Evolutionary conservation across 148 eudicot species (phyloP), one percentile per base, ranked within the genome.

Genomic region (Heliamphora exappendiculata): DNA sequence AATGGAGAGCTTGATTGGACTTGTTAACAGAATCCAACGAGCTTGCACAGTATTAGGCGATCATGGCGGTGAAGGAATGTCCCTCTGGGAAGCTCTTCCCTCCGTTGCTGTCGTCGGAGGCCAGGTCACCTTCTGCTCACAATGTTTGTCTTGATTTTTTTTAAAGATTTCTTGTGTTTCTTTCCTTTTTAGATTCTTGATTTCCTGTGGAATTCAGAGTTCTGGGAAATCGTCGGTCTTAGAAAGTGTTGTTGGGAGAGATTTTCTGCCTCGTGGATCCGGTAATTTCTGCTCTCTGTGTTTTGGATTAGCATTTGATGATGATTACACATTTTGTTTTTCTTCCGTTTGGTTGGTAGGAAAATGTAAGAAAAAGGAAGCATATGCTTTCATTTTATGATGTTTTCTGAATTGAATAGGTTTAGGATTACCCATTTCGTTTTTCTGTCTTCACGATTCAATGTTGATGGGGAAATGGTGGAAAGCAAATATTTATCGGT

Each of bases 241-340:
- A 75, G 99, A 93, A 80, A 93, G 98, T 72, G 86, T 96, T 51
- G 99, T 96, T 0, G 99, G 99, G 28, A 85, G 99, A 83, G 99
- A 96, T 87, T 96, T 96, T 83, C 89, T 96, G 76, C 99, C 99
- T 75, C 99, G 99, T 77, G 99, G 99, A 93, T 93, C 99, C 10
- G 99, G 99, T 93, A 86, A 37, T 31, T 41, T 71, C 67, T 0
- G 12, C 37, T 71, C 7, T 7, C 19, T 33, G 22, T 45, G 1
- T 33, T 72, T n/a, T 73, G 31, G 49, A 71, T 73, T 74, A 13
- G 53, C 67, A 19, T 9, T 42, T 37, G 42, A 50, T 24, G 4
- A 10, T 29, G 44, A 36, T 10, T 2, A 36, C n/a, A n/a, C 7
- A 53, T 47, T 50, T 5, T 24, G 20, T 33, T 55, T 41, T 24